These are phyloP conservation scores for Xylaria scruposa DNA, from an alignment of 495 filamentous ascomycete genomes.

Conservation along the genomic window DNA sequence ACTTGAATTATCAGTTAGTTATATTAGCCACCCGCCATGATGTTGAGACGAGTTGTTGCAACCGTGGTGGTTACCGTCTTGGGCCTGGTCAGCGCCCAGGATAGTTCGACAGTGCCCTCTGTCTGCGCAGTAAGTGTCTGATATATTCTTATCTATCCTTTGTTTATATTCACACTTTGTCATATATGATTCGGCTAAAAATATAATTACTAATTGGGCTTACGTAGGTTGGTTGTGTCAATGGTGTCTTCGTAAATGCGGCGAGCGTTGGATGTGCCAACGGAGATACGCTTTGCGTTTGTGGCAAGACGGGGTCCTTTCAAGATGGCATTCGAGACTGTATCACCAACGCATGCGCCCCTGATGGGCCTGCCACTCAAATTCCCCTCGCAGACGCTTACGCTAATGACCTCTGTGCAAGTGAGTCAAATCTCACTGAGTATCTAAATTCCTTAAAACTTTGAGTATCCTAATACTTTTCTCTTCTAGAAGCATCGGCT, in stretches of 20 bases:
- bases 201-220: slow-evolving; percentile 22
- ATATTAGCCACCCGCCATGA: background rate
- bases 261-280: slow-evolving; percentile 29
- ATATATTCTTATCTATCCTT: background rate
- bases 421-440: slow-evolving; percentile 37
- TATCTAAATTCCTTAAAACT: background rate
- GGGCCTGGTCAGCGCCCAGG: slow-evolving; percentile 24
- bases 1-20: background rate
- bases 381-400: slow-evolving; percentile 34
- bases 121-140: slow-evolving; percentile 18
- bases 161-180: background rate
- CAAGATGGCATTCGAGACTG: slow-evolving; percentile 39
- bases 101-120: background rate
- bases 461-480: slow-evolving; percentile 26
- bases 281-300: slow-evolving; percentile 39
- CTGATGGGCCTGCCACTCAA: slow-evolving; percentile 27
- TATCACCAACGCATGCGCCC: slow-evolving; percentile 30
- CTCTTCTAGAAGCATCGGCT: slow-evolving; percentile 26
- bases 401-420: slow-evolving; percentile 39
- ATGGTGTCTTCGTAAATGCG: slow-evolving; percentile 36
- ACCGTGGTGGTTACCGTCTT: background rate
- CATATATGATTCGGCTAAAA: background rate
- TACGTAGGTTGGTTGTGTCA: slow-evolving; percentile 38
- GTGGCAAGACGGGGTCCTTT: slow-evolving; percentile 30
- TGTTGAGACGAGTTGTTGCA: slow-evolving; percentile 13